These are phyloP conservation scores for Backusella circina DNA, from an alignment of 192 early-diverging fungal species.

Conservation along the genomic window DNA sequence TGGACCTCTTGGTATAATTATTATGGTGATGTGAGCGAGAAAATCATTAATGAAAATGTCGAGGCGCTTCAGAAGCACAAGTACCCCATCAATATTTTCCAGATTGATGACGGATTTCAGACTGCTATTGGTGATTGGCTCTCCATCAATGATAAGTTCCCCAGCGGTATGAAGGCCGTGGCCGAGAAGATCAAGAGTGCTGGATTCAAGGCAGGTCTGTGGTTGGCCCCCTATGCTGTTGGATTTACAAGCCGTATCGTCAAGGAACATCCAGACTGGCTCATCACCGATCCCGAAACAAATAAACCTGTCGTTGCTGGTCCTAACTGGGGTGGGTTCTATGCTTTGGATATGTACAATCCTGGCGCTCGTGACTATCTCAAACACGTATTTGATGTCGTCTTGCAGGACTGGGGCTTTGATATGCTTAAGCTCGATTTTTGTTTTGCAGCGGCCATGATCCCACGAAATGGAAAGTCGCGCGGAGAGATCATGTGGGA, in stretches of 20 bases:
- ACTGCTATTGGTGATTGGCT: conserved; percentile 51
- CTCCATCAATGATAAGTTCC: conserved; percentile 39
- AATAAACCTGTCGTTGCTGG: conserved; percentile 25
- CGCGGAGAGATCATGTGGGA: conserved; percentile 54
- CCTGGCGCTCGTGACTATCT: conserved; percentile 33
- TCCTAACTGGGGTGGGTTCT: conserved; percentile 40
- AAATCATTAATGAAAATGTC: conserved; percentile 37
- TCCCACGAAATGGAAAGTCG: conserved; percentile 37
- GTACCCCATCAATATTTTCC: conserved; percentile 47
- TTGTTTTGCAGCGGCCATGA: conserved; percentile 46
- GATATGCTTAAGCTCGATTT: conserved; percentile 51
- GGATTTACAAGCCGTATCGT: conserved; percentile 37
- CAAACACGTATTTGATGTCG: conserved; percentile 37
- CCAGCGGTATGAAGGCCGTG: conserved; percentile 40
- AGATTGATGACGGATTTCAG: conserved; percentile 51
- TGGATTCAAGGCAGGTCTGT: conserved; percentile 39
- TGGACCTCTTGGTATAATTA: conserved; percentile 56
- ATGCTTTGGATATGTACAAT: conserved; percentile 46
- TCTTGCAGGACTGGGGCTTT: conserved; percentile 44
- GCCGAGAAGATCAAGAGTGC: conserved; percentile 30
- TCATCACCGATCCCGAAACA: conserved; percentile 23
- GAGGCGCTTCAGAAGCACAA: conserved; percentile 14
- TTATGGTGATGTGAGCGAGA: conserved; percentile 45
- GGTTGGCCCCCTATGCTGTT: conserved; percentile 47
- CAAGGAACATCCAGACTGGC: conserved; percentile 44